Base-by-base conservation (phyloP, 2,329 filamentous ascomycete genomes). In the Colletotrichum lentis region DNA sequence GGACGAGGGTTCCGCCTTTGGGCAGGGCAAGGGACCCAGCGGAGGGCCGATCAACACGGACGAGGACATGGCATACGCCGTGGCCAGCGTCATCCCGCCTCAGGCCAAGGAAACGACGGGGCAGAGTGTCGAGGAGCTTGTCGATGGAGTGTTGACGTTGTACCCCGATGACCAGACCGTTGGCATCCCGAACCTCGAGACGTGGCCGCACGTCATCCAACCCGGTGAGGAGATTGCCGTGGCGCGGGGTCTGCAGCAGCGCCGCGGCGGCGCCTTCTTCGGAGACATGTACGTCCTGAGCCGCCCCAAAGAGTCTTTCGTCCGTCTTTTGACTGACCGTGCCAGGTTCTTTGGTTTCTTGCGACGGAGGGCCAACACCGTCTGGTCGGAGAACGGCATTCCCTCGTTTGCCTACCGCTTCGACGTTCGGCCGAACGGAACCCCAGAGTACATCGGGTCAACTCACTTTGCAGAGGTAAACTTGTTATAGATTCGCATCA, bases 381-480 rank as follows among this genome's bases (percentile, higher is more conserved):
- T 70, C 2, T 79, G 77, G 77, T 60, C 64, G 6, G 69, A 72
- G 4, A 69, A 73, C 49, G 73, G 70, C 8, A 3, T 77, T 16
- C 72, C 73, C 0, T 75, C 74, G 10, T 79, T 75, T 54, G 70
- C 71, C 1, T 79, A 78, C 62, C 75, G 76, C 14, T 79, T 79
- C 58, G 74, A 78, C 59, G 76, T 77, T 3, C 75, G 70, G 70
- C 71, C 74, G 1, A 75, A 75, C 46, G 75, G 73, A 1, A 22
- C 73, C 3, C 70, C 71, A 4, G 64, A 62, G 5, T 67, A 44
- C 18, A 61, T 55, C 22, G 74, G 75, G 10, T 72, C 77, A 10
- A 73, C 72, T 3, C 77, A 84, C 22, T 84, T 85, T 70, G 74
- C 77, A 65, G 78, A 76, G 67, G 75, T 73, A 43, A 49, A 57